Conservation (phyloP, 331 rosid genomes). For the Arachis monticola region DNA sequence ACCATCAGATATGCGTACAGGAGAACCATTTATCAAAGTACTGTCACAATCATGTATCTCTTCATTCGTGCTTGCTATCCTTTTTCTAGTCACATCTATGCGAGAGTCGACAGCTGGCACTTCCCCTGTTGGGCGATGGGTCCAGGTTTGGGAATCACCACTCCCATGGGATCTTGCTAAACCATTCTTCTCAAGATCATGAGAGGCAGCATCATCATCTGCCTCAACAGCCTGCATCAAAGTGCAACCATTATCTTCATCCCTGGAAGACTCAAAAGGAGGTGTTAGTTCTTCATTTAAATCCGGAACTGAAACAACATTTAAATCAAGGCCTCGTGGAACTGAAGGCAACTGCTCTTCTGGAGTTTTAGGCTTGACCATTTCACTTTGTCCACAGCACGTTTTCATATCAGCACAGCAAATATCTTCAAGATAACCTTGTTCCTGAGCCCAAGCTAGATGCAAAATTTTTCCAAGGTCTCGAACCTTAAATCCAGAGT, state of each 20-base stretch:
- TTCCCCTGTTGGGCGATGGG: constrained; percentile 58
- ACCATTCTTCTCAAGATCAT: constrained; percentile 64
- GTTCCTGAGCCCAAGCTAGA: constrained; percentile 77
- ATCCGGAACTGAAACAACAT: constrained; percentile 87
- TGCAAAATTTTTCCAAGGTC: constrained; percentile 79
- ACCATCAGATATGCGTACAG: constrained; percentile 55
- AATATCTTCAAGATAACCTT: constrained; percentile 66
- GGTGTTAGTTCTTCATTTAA: constrained; percentile 93
- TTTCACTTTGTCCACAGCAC: constrained; percentile 63
- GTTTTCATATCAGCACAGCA: constrained; percentile 67
- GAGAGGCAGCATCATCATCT: constrained; percentile 86
- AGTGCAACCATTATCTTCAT: constrained; percentile 86
- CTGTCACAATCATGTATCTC: constrained; percentile 88
- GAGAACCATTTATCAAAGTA: constrained; percentile 84
- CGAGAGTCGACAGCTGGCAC: constrained; percentile 81
- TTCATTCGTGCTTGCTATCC: constrained; percentile 64
- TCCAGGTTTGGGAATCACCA: constrained; percentile 89
- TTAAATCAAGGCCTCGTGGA: constrained; percentile 81
- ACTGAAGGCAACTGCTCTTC: constrained; percentile 62
- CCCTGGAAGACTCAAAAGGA: constrained; percentile 85
- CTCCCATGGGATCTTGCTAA: constrained; percentile 83
- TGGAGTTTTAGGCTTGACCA: constrained; percentile 59
- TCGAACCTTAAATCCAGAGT: constrained; percentile 76
- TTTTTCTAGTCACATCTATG: constrained; percentile 64
- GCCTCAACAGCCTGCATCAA: constrained; percentile 77